phyloP scores from a whole-genome alignment of 225 moss, liverwort and hornwort species.

The Sphagnum tenellum region DNA sequence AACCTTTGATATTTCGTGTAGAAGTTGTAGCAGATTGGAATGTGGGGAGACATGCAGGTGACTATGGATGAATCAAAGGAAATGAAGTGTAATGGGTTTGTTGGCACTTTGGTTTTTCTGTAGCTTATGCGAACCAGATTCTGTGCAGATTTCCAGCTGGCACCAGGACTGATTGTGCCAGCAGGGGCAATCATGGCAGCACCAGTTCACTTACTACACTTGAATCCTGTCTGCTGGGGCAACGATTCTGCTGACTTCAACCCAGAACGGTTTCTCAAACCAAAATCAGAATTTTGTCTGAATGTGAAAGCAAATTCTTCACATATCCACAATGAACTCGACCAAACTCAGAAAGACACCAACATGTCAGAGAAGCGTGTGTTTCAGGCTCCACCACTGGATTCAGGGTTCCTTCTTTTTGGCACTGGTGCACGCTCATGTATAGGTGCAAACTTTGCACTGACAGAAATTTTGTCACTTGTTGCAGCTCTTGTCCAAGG shows the following conservation, averaged over 20 bases:
- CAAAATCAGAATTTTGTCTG: neutral
- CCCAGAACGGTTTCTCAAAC: constrained; percentile 21
- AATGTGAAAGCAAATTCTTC: too few species aligned
- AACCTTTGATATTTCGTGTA: too few species aligned
- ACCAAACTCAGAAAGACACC: neutral
- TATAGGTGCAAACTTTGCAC: constrained; percentile 11
- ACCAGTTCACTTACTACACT: constrained; percentile 23
- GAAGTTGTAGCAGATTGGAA: too few species aligned
- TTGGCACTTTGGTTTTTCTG: neutral
- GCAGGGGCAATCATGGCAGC: constrained; percentile 22
- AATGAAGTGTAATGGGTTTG: neutral
- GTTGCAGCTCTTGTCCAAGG: constrained; percentile 9
- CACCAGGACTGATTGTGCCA: constrained; percentile 13
- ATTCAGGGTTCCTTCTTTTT: constrained; percentile 9
- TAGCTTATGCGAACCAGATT: neutral
- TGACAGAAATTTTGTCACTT: constrained; percentile 8
- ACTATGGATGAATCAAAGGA: too few species aligned
- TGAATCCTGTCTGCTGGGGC: constrained; percentile 16
- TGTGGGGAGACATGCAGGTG: too few species aligned
- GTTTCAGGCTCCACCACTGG: neutral
- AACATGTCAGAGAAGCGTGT: neutral
- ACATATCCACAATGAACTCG: neutral
- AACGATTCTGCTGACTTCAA: constrained; percentile 18
- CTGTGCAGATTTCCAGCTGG: constrained; percentile 21
- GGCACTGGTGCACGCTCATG: constrained; percentile 13